phyloP scores from a whole-genome alignment of 2,329 filamentous ascomycete species.

The Paecilomyces dactylethromorphus region DNA sequence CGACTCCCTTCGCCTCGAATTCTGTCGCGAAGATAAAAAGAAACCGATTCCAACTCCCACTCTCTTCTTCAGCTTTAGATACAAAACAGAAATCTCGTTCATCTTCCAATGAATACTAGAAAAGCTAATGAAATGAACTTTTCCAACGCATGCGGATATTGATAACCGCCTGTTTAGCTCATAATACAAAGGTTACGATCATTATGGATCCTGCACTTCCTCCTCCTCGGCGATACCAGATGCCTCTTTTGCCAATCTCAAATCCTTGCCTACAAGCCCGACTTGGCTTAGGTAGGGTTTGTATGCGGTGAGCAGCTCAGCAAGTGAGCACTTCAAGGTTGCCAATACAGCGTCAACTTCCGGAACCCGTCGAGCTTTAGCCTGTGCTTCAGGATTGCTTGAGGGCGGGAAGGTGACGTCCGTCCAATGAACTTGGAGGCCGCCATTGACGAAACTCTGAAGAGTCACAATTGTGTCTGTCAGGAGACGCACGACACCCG shows the following conservation, averaged over 20 bases:
- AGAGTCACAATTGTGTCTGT: constrained; percentile 63
- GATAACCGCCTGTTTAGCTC: neutral
- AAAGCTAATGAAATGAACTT: neutral
- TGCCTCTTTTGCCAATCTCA: constrained; percentile 67
- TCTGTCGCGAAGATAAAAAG: neutral
- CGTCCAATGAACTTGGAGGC: constrained; percentile 65
- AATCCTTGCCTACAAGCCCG: constrained; percentile 62
- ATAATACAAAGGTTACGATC: neutral
- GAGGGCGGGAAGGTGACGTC: constrained; percentile 55
- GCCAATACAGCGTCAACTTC: constrained; percentile 67
- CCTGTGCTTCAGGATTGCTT: constrained; percentile 21
- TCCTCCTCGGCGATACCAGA: constrained; percentile 15
- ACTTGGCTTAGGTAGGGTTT: constrained; percentile 67
- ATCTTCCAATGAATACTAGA: neutral
- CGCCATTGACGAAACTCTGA: constrained; percentile 55
- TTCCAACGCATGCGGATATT: neutral
- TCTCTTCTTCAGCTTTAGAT: neutral
- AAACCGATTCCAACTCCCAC: neutral
- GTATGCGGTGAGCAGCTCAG: constrained; percentile 63
- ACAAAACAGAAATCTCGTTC: neutral
- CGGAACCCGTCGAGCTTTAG: constrained; percentile 34
- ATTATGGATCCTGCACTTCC: neutral
- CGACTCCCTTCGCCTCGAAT: neutral
- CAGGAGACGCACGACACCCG: constrained; percentile 65
- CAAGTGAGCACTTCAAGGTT: constrained; percentile 59